phyloP scores from a whole-genome alignment of 2,329 filamentous ascomycete genomes.

The Colletotrichum karsti region DNA sequence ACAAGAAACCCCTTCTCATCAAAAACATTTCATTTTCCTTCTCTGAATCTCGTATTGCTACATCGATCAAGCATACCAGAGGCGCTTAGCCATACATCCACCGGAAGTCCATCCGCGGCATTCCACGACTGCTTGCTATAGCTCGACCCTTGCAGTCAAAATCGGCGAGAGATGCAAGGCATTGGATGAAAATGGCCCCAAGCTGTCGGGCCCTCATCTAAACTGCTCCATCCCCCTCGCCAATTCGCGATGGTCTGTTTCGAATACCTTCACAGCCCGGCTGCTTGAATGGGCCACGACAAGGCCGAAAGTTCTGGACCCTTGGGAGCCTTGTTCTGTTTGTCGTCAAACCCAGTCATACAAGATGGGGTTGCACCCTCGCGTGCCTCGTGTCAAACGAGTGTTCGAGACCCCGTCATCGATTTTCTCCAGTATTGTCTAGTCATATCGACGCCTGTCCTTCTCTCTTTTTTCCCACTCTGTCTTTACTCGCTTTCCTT shows the following conservation, averaged over 20 bases:
- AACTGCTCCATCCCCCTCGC: neutral
- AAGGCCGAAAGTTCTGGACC: constrained; percentile 12
- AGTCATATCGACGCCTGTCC: constrained; percentile 24
- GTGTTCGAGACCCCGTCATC: constrained; percentile 18
- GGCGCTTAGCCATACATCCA: constrained; percentile 23
- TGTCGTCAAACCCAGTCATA: constrained; percentile 10
- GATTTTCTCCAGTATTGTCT: neutral
- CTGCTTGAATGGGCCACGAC: constrained; percentile 16
- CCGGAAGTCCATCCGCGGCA: neutral
- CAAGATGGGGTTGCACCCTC: constrained; percentile 22
- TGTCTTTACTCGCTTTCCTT: constrained; percentile 11
- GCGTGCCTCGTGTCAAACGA: constrained; percentile 15
- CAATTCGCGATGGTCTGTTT: constrained; percentile 17
- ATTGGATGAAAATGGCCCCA: constrained; percentile 20
- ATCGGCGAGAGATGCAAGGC: neutral
- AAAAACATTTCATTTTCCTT: neutral
- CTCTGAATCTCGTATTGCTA: constrained; percentile 1
- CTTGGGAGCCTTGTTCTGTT: neutral
- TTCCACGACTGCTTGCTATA: neutral
- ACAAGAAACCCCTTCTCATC: neutral
- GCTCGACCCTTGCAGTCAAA: neutral
- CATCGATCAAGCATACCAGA: neutral
- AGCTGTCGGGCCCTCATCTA: constrained; percentile 11
- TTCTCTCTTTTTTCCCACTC: neutral
- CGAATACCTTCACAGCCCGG: constrained; percentile 25